Evolutionary conservation across 2,329 filamentous ascomycete species (phyloP).

Genomic region (Hypocreales sp.): DNA sequence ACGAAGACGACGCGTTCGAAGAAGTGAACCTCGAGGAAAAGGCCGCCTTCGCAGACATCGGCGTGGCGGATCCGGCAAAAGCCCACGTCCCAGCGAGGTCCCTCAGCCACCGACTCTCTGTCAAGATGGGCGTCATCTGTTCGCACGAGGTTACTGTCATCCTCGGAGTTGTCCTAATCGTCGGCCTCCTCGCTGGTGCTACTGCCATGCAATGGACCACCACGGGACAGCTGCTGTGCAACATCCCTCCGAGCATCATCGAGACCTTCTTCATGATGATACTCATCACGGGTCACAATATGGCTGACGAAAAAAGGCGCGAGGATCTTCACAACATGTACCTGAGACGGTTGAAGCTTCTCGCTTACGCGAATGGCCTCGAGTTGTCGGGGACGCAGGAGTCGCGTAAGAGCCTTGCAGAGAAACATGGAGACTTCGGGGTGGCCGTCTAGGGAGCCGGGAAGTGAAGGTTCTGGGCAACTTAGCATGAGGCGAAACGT

Average conservation of each 20-base stretch:
- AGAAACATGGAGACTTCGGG: no score
- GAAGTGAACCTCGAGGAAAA: slow-evolving; percentile 4
- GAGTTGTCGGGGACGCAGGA: no score
- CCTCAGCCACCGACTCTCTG: slow-evolving; percentile 6
- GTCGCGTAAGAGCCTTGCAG: no score
- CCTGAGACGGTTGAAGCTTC: slow-evolving; percentile 19
- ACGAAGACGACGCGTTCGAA: slow-evolving; percentile 6
- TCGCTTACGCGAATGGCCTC: no score
- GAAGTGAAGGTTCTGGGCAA: no score
- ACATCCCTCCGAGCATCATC: slow-evolving; percentile 9
- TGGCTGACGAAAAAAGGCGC: slow-evolving; percentile 7
- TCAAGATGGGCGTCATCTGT: slow-evolving; percentile 7
- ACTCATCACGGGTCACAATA: slow-evolving; percentile 9
- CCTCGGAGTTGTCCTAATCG: slow-evolving; percentile 5
- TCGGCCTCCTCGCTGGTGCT: slow-evolving; percentile 7
- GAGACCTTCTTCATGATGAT: slow-evolving; percentile 12
- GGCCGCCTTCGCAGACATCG: slow-evolving; percentile 5
- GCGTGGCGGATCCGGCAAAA: slow-evolving; percentile 1
- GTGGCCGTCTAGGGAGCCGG: no score
- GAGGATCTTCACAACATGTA: slow-evolving; percentile 18
- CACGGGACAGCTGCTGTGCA: slow-evolving; percentile 10
- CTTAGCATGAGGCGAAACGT: no score
- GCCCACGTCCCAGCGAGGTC: neutral
- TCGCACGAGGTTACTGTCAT: slow-evolving; percentile 8
- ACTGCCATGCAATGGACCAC: slow-evolving; percentile 9